Evolutionary conservation across 148 eudicot genomes (phyloP), one percentile per base, ranked within the genome.

Genomic region (Camellia japonica): DNA sequence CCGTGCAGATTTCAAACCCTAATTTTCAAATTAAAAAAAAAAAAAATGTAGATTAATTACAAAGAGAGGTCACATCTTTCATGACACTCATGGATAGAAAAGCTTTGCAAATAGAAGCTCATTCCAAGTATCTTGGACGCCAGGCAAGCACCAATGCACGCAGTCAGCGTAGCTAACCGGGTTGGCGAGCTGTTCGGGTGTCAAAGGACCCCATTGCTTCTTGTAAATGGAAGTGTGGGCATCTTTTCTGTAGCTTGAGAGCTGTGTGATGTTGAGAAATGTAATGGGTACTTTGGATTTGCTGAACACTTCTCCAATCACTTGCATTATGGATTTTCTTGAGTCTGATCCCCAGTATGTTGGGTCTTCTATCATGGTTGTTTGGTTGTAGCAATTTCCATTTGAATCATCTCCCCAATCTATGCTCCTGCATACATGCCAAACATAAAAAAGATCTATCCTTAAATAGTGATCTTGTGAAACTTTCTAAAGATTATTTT

Each of bases 51-150:
- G 38, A 64, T 68, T 77, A 77, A 65, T 49, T 77, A 77, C 60
- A 77, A 77, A 30, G 38, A 30, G 71, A 77, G 38, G 19, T 64
- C 13, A 55, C 38, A 30, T 30, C 38, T 51, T 68, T 52, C 20
- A 20, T 23, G 13, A 69, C 46, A 82, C 55, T 70, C 80, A 93
- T 9, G 97, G 98, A 73, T 93, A 93, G 78, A 96, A 96, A 54
- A 96, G 95, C 86, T 96, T 92, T 12, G 98, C 90, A 60, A 82
- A 93, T 3, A 96, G 81, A 72, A 96, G 92, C 79, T 96, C 99
- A 59, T 96, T 96, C 99, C 99, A 96, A 1, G 95, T 94, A 79
- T 96, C 99, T 78, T 93, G 99, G 2, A 93, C 85, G 3, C 99
- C 99, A 2, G 98, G 99, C 54, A 96, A 59, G 79, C 99, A 96